Evolutionary conservation across 1,139 yeast genomes (phyloP), one percentile per base, ranked within the genome.

Genomic region (Saccharomyces pastorianus): DNA sequence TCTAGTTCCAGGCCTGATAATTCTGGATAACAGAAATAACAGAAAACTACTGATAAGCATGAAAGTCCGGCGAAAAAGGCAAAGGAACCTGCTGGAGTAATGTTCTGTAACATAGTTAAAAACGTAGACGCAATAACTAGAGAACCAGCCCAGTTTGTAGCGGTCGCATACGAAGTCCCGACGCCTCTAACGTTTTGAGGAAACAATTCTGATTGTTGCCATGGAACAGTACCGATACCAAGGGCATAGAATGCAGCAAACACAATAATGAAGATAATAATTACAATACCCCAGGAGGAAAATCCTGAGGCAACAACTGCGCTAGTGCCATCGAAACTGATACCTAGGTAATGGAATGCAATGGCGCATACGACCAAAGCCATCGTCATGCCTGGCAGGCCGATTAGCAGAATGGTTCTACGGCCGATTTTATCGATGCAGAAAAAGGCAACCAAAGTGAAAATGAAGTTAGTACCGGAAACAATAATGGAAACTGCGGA

Each of bases 201-300:
- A 75, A 91, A 89, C 64, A 90, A 75, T 72, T 91, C 99, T 52
- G 93, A 88, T 67, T 95, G 98, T 65, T 93, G 96, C 99, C 99
- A 91, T 51, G 99, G 98, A 58, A 89, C 91, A 68, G 91, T 89
- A 71, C 99, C 99, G 62, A 90, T 88, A 63, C 98, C 98, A 60
- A 88, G 76, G 48, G 97, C 96, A 68, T 90, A 91, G 58, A 86
- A 83, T 5, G 96, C 96, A 52, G 90, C 96, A 66, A 80, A 93
- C 53, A 82, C 70, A 62, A 91, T 88, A 89, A 90, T 89, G 58
- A 89, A 85, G 38, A 90, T 77, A 59, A 93, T 85, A 55, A 91
- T 83, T 8, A 89, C 83, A 59, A 87, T 81, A 13, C 96, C 96
- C 96, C 97, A 90, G 1, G 88, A 84, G 46, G 83, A 74, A 48